Base-by-base conservation (phyloP, 2,329 filamentous ascomycete genomes). In the Verticillium tricorpus region DNA sequence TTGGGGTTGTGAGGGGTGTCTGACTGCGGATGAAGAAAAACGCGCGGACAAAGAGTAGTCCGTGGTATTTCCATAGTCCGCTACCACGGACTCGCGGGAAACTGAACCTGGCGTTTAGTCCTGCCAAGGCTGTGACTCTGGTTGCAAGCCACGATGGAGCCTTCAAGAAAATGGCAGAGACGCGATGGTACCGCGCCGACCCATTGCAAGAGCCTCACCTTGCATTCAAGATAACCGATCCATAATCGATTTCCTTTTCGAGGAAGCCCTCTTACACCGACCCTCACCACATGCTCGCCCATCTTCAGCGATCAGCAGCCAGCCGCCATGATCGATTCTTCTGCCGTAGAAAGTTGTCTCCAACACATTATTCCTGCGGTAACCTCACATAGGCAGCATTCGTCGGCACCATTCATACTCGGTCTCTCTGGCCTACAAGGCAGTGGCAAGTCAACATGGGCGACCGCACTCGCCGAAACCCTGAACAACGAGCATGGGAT, bases 401-500 rank as follows among this genome's bases (percentile, higher is more conserved):
- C 56, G 9, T 32, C 61, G 17, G 32, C 17, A 8, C 63, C 61
- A 5, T 63, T 64, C 56, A 59, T 64, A 19, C 39, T 64, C 8
- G 56, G 58, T n/a, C 32, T 63, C 45, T 64, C 61, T 9, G 63
- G 63, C 6, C 63, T 63, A 9, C 63, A 64, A n/a, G 63, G 61
- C 12, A 64, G 63, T 31, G 63, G 61, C 56, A 63, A 64, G 59
- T 64, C 63, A 50, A 64, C 63, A 28, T 64, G 63, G 63, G 63
- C 63, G 2, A 37, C 45, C 14, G 63, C 63, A 32, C 61, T 63
- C 17, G 60, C 39, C n/a, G 35, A 64, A 25, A 57, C 61, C 22
- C 61, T 64, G 40, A 64, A 61, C 56, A 34, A 28, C 50, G 58
- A 64, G 37, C 56, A 64, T 19, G 39, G 58, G 31, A 52, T 63